These are phyloP conservation scores for Chlorella sp. DNA, from an alignment of 139 green algal species.

Conservation along the genomic window DNA sequence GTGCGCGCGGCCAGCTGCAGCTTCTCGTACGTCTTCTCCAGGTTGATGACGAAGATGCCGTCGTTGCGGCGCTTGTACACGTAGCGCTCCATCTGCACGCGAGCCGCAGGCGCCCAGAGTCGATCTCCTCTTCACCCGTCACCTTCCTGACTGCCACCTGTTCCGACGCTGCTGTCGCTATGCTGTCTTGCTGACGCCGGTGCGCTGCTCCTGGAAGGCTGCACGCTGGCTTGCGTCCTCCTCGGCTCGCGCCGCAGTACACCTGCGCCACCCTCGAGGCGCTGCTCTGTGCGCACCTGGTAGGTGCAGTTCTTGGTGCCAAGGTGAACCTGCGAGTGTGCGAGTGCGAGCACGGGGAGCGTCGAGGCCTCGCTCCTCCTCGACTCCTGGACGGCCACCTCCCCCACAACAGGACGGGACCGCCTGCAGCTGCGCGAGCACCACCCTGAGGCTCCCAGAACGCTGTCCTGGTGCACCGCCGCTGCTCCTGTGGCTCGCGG, in stretches of 20 bases:
- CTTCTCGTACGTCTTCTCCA: constrained; percentile 99
- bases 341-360: too few relatives aligned
- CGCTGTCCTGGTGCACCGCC: too few relatives aligned
- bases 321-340: constrained; percentile 48
- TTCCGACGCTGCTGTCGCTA: constrained; percentile 72
- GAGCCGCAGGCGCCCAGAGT: not conserved
- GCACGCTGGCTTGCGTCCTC: not conserved
- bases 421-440: too few relatives aligned
- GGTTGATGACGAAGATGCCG: constrained; percentile 98
- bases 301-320: constrained; percentile 79
- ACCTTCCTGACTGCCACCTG: constrained; percentile 43
- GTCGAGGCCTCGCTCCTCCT: too few relatives aligned
- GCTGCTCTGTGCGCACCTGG: constrained; percentile 3
- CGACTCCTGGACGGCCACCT: too few relatives aligned
- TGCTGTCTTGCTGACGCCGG: not conserved
- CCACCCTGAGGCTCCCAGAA: too few relatives aligned
- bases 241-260: too few relatives aligned
- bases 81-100: constrained; percentile 93
- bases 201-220: not conserved
- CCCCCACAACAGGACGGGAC: too few relatives aligned
- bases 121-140: not conserved
- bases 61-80: constrained; percentile 74
- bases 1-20: constrained; percentile 95
- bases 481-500: too few relatives aligned
- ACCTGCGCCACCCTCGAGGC: too few relatives aligned